Conservation (phyloP, 331 rosid genomes). For the Arachis monticola region DNA sequence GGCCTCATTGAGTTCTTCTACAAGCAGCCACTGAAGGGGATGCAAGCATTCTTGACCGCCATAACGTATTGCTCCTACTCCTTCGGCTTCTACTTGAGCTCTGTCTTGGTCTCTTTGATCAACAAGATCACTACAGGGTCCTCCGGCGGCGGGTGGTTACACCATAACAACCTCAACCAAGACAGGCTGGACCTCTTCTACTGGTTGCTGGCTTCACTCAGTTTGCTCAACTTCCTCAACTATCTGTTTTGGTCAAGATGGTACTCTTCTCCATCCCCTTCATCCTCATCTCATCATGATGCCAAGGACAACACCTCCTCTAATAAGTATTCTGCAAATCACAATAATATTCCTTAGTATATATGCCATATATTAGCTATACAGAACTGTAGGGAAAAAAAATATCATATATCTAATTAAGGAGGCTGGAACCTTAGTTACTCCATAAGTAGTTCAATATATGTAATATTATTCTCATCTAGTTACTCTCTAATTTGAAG, state of each 20-base stretch:
- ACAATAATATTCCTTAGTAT: too few relatives aligned
- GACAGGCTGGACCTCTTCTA: slow-evolving; percentile 92
- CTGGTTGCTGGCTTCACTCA: slow-evolving; percentile 76
- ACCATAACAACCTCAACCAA: slow-evolving; percentile 72
- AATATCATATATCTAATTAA: too few relatives aligned
- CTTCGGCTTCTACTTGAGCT: slow-evolving; percentile 84
- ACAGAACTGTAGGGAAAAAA: too few relatives aligned
- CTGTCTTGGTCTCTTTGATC: slow-evolving; percentile 70
- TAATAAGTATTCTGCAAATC: too few relatives aligned
- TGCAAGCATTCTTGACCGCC: slow-evolving; percentile 91
- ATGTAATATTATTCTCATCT: too few relatives aligned
- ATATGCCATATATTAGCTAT: too few relatives aligned
- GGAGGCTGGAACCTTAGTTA: background rate
- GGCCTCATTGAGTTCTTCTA: slow-evolving; percentile 92
- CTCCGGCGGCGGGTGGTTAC: slow-evolving; percentile 70
- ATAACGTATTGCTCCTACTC: slow-evolving; percentile 90
- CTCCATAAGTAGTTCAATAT: background rate
- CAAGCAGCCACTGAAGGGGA: slow-evolving; percentile 77
- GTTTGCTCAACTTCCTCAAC: slow-evolving; percentile 81
- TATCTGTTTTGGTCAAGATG: slow-evolving; percentile 79
- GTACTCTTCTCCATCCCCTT: slow-evolving; percentile 51
- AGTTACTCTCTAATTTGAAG: too few relatives aligned
- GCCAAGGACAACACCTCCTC: slow-evolving; percentile 32
- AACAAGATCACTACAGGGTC: slow-evolving; percentile 65
- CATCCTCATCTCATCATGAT: slow-evolving; percentile 11